These are phyloP conservation scores for Stagonosporopsis vannaccii DNA, from an alignment of 2,329 filamentous ascomycete genomes.

Conservation along the genomic window DNA sequence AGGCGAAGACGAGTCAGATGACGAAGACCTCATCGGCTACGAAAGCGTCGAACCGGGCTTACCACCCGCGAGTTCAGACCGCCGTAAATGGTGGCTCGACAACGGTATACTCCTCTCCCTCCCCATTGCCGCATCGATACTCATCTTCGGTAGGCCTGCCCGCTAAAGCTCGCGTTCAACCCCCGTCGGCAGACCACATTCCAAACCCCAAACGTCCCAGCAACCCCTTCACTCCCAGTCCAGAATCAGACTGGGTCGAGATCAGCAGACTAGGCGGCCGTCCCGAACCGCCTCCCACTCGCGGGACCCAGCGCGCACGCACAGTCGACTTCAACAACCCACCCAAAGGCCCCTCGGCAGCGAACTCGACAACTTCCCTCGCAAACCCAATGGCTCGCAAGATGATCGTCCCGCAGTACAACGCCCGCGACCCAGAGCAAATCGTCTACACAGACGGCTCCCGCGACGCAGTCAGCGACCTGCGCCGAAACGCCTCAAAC, in stretches of 20 bases:
- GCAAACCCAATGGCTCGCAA: conserved; percentile 37
- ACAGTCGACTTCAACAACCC: conserved; percentile 41
- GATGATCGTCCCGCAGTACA: conserved; percentile 42
- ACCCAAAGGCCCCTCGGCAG: conserved; percentile 13
- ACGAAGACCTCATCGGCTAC: conserved; percentile 83
- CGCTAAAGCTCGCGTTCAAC: conserved; percentile 74
- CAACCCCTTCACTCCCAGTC: conserved; percentile 79
- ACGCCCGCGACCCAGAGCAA: conserved; percentile 29
- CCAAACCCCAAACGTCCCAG: conserved; percentile 77
- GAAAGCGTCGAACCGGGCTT: conserved; percentile 82
- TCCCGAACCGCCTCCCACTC: conserved; percentile 43
- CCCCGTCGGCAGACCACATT: conserved; percentile 68
- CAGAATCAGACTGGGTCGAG: conserved; percentile 84
- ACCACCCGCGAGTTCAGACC: conserved; percentile 68
- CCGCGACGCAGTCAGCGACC: conserved; percentile 25
- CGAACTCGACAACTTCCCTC: conserved; percentile 31
- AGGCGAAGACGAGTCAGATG: conserved; percentile 65
- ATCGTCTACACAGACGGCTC: conserved; percentile 32
- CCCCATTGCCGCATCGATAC: conserved; percentile 30
- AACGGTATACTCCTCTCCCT: conserved; percentile 65
- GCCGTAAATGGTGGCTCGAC: conserved; percentile 71
- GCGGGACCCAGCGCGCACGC: conserved; percentile 39
- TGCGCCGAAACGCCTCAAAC: conserved; percentile 33
- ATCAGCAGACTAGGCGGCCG: conserved; percentile 40
- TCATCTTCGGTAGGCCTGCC: conserved; percentile 64